These are phyloP conservation scores for Pythium graminicola DNA, from an alignment of 352 stramenopile species.

Conservation along the genomic window DNA sequence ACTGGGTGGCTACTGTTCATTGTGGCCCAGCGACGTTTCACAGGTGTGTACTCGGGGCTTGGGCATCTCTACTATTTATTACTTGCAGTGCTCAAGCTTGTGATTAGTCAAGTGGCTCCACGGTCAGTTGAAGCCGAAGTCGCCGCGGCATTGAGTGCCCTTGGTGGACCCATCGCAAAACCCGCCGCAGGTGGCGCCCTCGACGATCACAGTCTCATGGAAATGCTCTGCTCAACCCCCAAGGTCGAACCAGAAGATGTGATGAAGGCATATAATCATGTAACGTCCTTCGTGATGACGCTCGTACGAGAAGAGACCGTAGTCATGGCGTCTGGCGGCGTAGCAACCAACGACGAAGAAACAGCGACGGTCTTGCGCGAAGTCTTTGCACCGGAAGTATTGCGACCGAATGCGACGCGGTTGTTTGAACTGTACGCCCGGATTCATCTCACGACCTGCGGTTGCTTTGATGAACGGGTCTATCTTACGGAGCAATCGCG, in stretches of 20 bases:
- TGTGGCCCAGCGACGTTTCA: constrained; percentile 41
- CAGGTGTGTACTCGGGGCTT: constrained; percentile 44
- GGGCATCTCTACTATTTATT: constrained; percentile 73
- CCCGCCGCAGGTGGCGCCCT: background rate
- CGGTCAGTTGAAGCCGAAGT: constrained; percentile 73
- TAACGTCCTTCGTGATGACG: constrained; percentile 3
- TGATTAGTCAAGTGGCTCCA: constrained; percentile 33
- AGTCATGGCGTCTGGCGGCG: background rate
- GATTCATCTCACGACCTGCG: constrained; percentile 15
- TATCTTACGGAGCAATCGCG: constrained; percentile 31
- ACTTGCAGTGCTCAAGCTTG: constrained; percentile 62
- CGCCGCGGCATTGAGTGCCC: constrained; percentile 62
- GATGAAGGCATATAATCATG: constrained; percentile 10
- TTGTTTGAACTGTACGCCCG: constrained; percentile 21
- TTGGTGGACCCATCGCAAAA: constrained; percentile 30
- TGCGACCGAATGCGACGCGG: constrained; percentile 22
- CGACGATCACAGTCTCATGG: constrained; percentile 23
- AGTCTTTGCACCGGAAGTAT: constrained; percentile 8
- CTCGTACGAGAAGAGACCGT: constrained; percentile 18
- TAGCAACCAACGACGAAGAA: background rate
- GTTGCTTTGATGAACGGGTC: constrained; percentile 28
- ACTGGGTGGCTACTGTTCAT: constrained; percentile 74
- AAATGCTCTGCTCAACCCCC: constrained; percentile 26
- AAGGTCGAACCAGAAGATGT: constrained; percentile 24
- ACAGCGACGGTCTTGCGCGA: background rate